Evolutionary conservation across 495 filamentous ascomycete species (phyloP).

Genomic region (Cetradonia linearis): DNA sequence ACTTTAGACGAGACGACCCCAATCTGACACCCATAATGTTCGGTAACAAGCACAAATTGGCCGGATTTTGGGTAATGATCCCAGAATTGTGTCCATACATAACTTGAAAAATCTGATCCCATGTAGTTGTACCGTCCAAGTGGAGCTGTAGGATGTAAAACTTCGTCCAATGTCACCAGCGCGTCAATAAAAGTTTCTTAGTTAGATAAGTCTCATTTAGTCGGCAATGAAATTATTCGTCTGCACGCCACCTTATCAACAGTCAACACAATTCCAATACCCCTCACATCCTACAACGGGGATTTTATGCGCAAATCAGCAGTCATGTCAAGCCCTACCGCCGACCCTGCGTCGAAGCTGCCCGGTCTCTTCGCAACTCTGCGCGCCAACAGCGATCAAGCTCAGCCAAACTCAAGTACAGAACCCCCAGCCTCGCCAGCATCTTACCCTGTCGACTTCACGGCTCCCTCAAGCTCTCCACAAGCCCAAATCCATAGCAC

Average conservation of each 20-base stretch:
- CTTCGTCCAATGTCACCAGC: too few relatives aligned
- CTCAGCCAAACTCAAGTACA: conserved; percentile 22
- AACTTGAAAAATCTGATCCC: too few relatives aligned
- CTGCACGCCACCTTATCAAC: background rate
- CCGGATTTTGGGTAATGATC: too few relatives aligned
- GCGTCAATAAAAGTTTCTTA: background rate
- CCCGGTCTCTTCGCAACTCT: conserved; percentile 28
- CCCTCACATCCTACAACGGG: background rate
- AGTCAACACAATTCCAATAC: background rate
- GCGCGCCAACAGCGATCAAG: conserved; percentile 23
- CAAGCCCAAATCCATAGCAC: background rate
- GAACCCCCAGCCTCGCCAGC: conserved; percentile 3
- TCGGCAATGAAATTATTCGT: too few relatives aligned
- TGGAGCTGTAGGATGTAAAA: too few relatives aligned
- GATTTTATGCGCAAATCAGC: background rate
- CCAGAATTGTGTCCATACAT: too few relatives aligned
- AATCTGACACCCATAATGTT: too few relatives aligned
- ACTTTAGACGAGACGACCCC: too few relatives aligned
- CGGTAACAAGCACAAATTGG: too few relatives aligned
- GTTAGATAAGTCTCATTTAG: too few relatives aligned
- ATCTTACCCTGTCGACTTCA: conserved; percentile 18
- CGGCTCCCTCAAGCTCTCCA: conserved; percentile 4
- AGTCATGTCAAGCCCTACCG: conserved; percentile 21
- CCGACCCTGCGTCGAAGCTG: conserved; percentile 23
- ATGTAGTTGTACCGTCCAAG: too few relatives aligned